phyloP scores from a whole-genome alignment of 768 basidiomycete genomes.

The Macrolepiota dolichaula region DNA sequence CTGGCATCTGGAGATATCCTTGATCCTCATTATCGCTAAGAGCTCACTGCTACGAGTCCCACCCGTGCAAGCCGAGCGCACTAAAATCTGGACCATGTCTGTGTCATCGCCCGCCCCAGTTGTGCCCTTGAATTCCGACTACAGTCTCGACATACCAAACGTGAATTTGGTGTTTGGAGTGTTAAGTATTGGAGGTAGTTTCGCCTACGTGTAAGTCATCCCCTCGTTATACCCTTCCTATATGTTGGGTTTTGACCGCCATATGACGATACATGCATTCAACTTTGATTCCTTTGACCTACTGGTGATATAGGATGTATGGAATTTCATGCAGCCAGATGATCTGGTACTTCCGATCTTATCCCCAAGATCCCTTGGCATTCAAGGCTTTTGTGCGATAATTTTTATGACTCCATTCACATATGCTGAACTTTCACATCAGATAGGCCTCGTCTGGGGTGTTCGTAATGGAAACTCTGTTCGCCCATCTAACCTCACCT shows the following conservation, averaged over 20 bases:
- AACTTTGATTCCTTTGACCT: neutral
- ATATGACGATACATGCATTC: neutral
- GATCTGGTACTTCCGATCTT: slow-evolving; percentile 5
- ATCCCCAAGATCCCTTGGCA: neutral
- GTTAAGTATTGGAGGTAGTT: slow-evolving; percentile 4
- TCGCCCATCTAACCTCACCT: neutral
- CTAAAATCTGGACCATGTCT: neutral
- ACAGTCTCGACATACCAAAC: neutral
- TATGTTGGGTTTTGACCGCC: neutral
- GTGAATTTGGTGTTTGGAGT: neutral
- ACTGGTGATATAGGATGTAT: neutral
- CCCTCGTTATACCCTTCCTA: neutral
- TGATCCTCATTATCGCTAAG: too few species aligned
- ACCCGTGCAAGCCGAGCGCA: too few species aligned
- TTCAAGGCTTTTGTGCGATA: slow-evolving; percentile 1
- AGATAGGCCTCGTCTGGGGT: neutral
- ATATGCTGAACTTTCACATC: too few species aligned
- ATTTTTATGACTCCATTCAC: too few species aligned
- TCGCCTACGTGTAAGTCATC: slow-evolving; percentile 1
- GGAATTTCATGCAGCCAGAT: slow-evolving; percentile 1
- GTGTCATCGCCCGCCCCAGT: neutral
- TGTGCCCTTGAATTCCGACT: neutral
- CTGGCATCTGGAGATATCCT: too few species aligned
- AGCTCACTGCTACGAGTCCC: too few species aligned
- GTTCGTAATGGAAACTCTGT: neutral